Conservation (phyloP, 345 rosid species). For the Bruguiera parviflora region DNA sequence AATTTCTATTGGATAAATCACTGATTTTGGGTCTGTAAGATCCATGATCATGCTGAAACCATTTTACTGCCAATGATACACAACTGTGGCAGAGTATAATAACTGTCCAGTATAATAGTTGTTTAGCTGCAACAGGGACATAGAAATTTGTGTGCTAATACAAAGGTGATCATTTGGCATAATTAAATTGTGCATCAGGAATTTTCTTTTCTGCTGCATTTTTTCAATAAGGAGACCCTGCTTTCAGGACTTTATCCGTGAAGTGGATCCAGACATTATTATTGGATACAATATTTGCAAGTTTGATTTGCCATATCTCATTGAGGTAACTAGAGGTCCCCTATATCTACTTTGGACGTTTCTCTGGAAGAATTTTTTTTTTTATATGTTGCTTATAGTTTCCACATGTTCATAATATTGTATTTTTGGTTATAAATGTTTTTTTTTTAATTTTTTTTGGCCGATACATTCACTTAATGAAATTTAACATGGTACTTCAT, state of each 20-base stretch:
- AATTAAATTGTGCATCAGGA: constrained; percentile 4
- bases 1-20: too few species aligned
- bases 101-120: not conserved
- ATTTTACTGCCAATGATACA: not conserved
- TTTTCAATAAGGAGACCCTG: constrained; percentile 24
- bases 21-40: too few species aligned
- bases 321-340: constrained; percentile 62
- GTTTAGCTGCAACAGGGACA: not conserved
- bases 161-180: too few species aligned
- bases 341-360: not conserved
- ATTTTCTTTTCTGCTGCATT: not conserved
- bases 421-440: constrained; percentile 2
- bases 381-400: constrained; percentile 9
- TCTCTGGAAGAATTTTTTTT: not conserved
- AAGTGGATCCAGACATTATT: constrained; percentile 94
- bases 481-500: constrained; percentile 18
- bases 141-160: too few species aligned
- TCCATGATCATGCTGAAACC: not conserved
- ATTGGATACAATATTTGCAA: constrained; percentile 99
- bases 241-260: constrained; percentile 78
- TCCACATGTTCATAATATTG: not conserved
- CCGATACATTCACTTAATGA: not conserved
- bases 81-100: too few species aligned
- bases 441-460: not conserved
- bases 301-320: constrained; percentile 94